Conservation (phyloP, 177 flowering plant genomes). For the Vitis hybrid region DNA sequence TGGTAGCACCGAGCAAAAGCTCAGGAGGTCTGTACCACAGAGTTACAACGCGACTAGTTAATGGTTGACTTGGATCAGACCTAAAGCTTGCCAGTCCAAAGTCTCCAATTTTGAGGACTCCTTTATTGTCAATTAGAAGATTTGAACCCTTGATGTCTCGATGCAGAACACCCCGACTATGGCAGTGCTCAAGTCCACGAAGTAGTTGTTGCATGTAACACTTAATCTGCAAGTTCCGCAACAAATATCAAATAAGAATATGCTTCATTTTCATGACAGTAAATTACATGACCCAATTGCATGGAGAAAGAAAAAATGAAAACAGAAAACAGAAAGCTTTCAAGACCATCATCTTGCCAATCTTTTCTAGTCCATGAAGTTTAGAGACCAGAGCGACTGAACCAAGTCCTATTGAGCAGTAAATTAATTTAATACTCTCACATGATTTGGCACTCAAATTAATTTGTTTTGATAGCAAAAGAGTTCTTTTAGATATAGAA, state of each 20-base stretch:
- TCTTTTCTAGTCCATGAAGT: neutral
- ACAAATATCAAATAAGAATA: neutral
- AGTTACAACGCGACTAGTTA: conserved; percentile 72
- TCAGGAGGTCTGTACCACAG: conserved; percentile 76
- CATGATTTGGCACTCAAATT: neutral
- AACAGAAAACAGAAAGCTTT: neutral
- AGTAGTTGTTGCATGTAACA: conserved; percentile 65
- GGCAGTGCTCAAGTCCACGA: conserved; percentile 64
- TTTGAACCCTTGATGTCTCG: conserved; percentile 73
- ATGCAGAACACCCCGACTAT: conserved; percentile 57
- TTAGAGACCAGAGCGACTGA: too few species aligned
- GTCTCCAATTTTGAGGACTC: conserved; percentile 62
- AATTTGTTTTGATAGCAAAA: neutral
- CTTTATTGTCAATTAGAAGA: conserved; percentile 52
- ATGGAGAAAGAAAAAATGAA: neutral
- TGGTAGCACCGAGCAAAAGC: conserved; percentile 63
- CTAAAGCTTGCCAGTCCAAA: conserved; percentile 58
- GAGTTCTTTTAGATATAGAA: neutral
- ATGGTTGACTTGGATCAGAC: conserved; percentile 43
- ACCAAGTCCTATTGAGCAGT: neutral
- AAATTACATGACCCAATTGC: conserved; percentile 1
- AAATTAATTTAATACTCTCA: neutral
- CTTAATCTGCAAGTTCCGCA: conserved; percentile 44
- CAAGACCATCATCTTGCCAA: neutral
- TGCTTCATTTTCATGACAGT: neutral